A percentile compares a stretch with the other conserved stretches of the same genome.
Conservation (phyloP, 2,329 filamentous ascomycete species). For the Diaporthe citri region DNA sequence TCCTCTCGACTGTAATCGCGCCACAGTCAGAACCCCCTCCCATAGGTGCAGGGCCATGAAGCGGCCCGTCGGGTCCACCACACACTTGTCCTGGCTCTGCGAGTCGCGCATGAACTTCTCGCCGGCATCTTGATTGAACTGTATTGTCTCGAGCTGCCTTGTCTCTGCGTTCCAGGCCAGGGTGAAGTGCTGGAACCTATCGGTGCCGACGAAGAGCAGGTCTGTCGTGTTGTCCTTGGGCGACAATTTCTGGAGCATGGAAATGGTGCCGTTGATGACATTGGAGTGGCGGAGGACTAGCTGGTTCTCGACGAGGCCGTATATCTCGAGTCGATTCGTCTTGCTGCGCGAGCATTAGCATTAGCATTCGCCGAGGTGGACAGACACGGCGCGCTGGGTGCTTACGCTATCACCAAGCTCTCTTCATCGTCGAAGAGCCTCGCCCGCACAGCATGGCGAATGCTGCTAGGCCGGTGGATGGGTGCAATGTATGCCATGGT, state of each 20-base stretch:
- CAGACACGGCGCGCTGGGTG: slow-evolving; percentile 39
- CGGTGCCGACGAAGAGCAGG: slow-evolving; percentile 92
- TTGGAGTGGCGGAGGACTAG: slow-evolving; percentile 76
- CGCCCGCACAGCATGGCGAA: slow-evolving; percentile 87
- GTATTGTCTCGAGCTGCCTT: slow-evolving; percentile 63
- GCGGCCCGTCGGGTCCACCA: slow-evolving; percentile 83
- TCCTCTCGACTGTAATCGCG: slow-evolving; percentile 63
- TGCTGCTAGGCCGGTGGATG: slow-evolving; percentile 91
- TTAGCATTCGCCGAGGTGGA: slow-evolving; percentile 45
- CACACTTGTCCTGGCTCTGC: slow-evolving; percentile 84
- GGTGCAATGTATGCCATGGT: slow-evolving; percentile 94
- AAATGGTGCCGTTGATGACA: slow-evolving; percentile 85
- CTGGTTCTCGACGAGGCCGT: slow-evolving; percentile 72
- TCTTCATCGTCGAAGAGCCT: slow-evolving; percentile 82
- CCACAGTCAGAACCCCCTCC: slow-evolving; percentile 70
- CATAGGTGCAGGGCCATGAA: slow-evolving; percentile 71
- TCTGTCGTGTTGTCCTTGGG: slow-evolving; percentile 82
- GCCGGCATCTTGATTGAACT: slow-evolving; percentile 64
- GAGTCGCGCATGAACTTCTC: slow-evolving; percentile 79
- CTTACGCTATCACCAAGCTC: slow-evolving; percentile 89
- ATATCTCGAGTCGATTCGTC: slow-evolving; percentile 88
- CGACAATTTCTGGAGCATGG: slow-evolving; percentile 84
- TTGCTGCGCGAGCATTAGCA: slow-evolving; percentile 69
- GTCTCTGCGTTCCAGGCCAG: slow-evolving; percentile 80
- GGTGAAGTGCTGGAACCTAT: slow-evolving; percentile 91